Evolutionary conservation across 495 filamentous ascomycete genomes (phyloP).

Genomic region (Penicillium lagena): DNA sequence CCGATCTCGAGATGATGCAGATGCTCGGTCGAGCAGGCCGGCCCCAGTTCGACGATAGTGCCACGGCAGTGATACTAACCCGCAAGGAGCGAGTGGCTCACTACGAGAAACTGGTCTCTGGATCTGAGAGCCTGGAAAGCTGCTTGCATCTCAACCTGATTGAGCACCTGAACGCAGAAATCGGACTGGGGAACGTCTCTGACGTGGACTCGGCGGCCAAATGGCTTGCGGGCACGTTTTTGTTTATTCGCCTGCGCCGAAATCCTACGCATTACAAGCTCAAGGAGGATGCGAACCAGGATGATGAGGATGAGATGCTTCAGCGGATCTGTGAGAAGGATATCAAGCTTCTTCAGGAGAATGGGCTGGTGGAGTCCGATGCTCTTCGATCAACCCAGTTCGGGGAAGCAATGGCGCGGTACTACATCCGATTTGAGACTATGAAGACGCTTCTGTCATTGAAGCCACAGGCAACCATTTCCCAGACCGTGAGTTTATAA

Average conservation of each 20-base stretch:
- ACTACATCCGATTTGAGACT: conserved; percentile 85
- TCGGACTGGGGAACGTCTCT: conserved; percentile 74
- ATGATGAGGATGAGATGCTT: conserved; percentile 60
- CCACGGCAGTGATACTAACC: conserved; percentile 84
- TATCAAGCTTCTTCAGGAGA: conserved; percentile 60
- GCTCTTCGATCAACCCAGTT: conserved; percentile 65
- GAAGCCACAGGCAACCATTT: conserved; percentile 51
- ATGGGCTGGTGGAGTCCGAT: conserved; percentile 47
- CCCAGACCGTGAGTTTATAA: conserved; percentile 58
- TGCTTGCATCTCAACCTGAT: conserved; percentile 80
- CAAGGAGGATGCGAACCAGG: conserved; percentile 46
- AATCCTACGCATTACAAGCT: conserved; percentile 79
- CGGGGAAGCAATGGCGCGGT: conserved; percentile 87
- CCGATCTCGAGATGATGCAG: conserved; percentile 94
- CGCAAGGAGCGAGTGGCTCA: conserved; percentile 56
- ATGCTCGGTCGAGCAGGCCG: conserved; percentile 94
- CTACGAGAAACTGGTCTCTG: conserved; percentile 81
- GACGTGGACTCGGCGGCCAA: conserved; percentile 63
- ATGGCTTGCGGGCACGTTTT: conserved; percentile 85
- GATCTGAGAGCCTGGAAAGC: conserved; percentile 81
- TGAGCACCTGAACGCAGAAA: conserved; percentile 92
- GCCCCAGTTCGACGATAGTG: conserved; percentile 86
- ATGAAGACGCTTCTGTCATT: conserved; percentile 73
- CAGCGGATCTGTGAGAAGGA: conserved; percentile 78
- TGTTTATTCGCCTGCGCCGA: conserved; percentile 72